Base-by-base conservation (phyloP, 768 basidiomycete genomes). In the Boletus reticulatus region DNA sequence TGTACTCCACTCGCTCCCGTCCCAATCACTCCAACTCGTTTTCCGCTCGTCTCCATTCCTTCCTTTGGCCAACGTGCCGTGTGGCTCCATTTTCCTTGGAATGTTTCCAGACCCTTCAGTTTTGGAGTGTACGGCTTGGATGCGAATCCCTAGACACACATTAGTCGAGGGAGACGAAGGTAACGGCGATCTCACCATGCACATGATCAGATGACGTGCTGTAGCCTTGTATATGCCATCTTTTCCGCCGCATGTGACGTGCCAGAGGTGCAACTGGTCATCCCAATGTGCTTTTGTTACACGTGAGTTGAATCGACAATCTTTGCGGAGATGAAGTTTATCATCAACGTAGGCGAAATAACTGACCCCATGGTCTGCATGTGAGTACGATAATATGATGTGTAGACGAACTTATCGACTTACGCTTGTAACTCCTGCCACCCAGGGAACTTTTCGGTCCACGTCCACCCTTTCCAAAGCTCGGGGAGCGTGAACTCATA, bases 1-100 rank as follows among this genome's bases (percentile, higher is more conserved):
- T 64, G 62, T 5, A 63, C 55, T 1, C 54, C 61, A 20, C 61
- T 60, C 7, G 61, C 48, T 36, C 62, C 62, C 0, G 62, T 63
- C 2, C 62, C 61, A 5, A 63, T 63, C 6, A 63, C 19, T 10
- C 61, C 62, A 9, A 63, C 62, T 10, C 41, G 50, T 24, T 63
- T 59, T 1, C 61, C 49, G 13, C 0, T 34, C 1, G 46, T 63
- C n/a, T 59, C 46, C 17, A 63, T 63, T 6, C 62, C 62, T 19
- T 50, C 50, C 29, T 52, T 53, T n/a, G 60, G 60, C 60, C 60
- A 61, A 0, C 61, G 53, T 3, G 41, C 51, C 1, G 57, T 59
- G 39, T 63, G 62, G 11, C 34, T 51, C n/a, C 48, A 56, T n/a
- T 11, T 1, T 10, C 61, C 59, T 9, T 50, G 20, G 50, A 62